Evolutionary conservation across 106 monocot genomes (phyloP).

Genomic region (Dactylorhiza incarnata): DNA sequence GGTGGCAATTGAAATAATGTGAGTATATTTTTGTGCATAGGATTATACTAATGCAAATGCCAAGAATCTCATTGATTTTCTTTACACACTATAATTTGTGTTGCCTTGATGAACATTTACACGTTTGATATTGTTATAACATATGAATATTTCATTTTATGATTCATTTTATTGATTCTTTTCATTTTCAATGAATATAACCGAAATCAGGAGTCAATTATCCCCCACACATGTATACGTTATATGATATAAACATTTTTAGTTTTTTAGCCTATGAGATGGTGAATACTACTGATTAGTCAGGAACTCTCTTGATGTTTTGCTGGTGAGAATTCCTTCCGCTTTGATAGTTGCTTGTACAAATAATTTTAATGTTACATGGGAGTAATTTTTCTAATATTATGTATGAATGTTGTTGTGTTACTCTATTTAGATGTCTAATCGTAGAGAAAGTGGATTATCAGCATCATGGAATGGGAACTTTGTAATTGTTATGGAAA

Average conservation of each 20-base stretch:
- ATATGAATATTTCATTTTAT: not conserved
- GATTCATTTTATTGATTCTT: not conserved
- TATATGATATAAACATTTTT: not conserved
- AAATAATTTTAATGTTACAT: no score
- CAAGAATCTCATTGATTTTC: not conserved
- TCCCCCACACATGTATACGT: not conserved
- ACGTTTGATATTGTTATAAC: not conserved
- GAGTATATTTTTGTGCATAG: not conserved
- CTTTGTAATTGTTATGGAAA: no score
- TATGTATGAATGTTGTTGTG: no score
- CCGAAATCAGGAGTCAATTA: not conserved
- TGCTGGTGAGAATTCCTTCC: no score
- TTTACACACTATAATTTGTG: not conserved
- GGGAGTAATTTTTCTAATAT: no score
- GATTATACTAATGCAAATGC: not conserved
- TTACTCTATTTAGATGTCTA: no score
- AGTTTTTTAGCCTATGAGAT: not conserved
- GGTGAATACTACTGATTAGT: not conserved
- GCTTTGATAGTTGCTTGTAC: no score
- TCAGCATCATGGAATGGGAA: no score
- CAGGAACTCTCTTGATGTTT: no score
- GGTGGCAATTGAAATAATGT: constrained; percentile 9
- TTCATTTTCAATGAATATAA: not conserved
- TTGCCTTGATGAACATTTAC: not conserved
- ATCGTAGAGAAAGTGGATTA: no score